These are phyloP conservation scores for Fusarium dlaminii DNA, from an alignment of 2,329 filamentous ascomycete species.

Conservation along the genomic window DNA sequence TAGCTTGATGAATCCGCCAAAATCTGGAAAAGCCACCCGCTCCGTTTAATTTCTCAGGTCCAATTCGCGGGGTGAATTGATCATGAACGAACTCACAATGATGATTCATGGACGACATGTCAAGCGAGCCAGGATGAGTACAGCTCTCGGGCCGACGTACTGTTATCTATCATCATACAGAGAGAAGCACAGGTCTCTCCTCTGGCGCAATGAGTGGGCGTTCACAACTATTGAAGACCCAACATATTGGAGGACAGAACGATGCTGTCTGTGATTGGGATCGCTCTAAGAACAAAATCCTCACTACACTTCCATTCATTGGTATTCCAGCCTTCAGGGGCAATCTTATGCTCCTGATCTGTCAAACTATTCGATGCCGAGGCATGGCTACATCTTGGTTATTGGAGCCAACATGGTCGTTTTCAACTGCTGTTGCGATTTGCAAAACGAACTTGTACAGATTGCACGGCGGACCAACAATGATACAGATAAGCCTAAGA, in stretches of 20 bases:
- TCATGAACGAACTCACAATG: background rate
- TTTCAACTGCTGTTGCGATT: background rate
- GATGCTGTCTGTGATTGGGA: no score
- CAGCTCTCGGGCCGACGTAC: background rate
- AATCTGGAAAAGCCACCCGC: conserved; percentile 23
- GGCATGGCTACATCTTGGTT: background rate
- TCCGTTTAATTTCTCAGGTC: conserved; percentile 29
- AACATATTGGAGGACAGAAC: background rate
- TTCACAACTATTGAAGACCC: background rate
- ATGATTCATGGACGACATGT: background rate
- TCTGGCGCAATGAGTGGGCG: background rate
- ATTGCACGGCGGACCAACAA: background rate
- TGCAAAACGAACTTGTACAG: background rate
- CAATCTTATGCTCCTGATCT: background rate
- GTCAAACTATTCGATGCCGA: background rate
- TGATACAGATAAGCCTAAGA: background rate
- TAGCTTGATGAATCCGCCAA: conserved; percentile 3
- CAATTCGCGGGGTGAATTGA: conserved; percentile 19
- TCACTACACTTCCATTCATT: background rate
- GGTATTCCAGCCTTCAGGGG: background rate
- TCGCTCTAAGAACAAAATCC: background rate
- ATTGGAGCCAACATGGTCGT: background rate
- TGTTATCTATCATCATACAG: background rate
- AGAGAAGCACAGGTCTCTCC: background rate
- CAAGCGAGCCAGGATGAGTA: background rate